Percentiles rank a stretch among this genome's conserved stretches.
Evolutionary conservation across 2,329 filamentous ascomycete genomes (phyloP).

Genomic region (Teratosphaeriaceae sp.): DNA sequence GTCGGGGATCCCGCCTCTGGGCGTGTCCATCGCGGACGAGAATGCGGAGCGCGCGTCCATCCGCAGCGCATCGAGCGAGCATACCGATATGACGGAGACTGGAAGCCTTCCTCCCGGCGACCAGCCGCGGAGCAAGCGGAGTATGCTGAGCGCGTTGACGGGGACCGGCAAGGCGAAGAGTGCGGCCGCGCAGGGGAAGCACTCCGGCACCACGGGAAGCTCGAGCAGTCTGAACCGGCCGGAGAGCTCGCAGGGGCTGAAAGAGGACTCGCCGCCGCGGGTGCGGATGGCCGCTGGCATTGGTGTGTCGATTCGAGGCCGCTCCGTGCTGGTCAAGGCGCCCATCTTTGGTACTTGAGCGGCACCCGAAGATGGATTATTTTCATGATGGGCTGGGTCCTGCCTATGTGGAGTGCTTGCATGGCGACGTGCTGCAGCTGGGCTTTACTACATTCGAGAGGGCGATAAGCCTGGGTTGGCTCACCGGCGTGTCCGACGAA

Average conservation of each 20-base stretch:
- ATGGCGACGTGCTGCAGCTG: background rate
- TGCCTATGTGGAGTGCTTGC: background rate
- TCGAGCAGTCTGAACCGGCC: slow-evolving; percentile 33
- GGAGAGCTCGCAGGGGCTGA: slow-evolving; percentile 34
- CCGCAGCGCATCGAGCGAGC: slow-evolving; percentile 30
- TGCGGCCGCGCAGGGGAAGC: slow-evolving; percentile 27
- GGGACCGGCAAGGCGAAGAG: slow-evolving; percentile 32
- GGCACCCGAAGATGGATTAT: too few relatives aligned
- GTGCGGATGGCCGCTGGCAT: slow-evolving; percentile 44
- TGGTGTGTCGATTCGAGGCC: slow-evolving; percentile 42
- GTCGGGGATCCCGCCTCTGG: slow-evolving; percentile 43
- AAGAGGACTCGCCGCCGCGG: slow-evolving; percentile 36
- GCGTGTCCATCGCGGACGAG: slow-evolving; percentile 36
- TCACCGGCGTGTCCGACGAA: background rate
- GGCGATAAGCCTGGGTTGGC: too few relatives aligned
- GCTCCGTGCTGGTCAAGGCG: slow-evolving; percentile 44
- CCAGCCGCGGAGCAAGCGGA: slow-evolving; percentile 24
- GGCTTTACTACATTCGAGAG: background rate
- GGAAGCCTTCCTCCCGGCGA: slow-evolving; percentile 14
- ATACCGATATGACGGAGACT: slow-evolving; percentile 23
- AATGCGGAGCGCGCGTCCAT: slow-evolving; percentile 35
- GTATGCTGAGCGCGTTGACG: slow-evolving; percentile 40
- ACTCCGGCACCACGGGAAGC: slow-evolving; percentile 28
- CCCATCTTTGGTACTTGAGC: slow-evolving; percentile 36
- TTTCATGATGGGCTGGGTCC: background rate